Percentiles rank a stretch among this genome's conserved stretches.
Evolutionary conservation across 306 rosid species (phyloP).

Genomic region (Citrullus mucosospermus): DNA sequence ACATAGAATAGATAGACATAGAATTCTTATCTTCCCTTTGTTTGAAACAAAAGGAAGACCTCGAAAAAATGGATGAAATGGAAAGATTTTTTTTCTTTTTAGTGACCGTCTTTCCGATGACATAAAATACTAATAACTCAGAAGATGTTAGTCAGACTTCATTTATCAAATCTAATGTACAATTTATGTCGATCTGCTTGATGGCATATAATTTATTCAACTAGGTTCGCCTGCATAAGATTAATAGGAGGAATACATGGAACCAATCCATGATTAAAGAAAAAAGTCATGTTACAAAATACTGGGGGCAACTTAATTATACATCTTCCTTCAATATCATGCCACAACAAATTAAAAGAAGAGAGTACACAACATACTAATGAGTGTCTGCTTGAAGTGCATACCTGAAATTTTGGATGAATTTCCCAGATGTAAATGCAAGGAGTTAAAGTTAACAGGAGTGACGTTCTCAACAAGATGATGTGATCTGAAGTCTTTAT

Average conservation of each 20-base stretch:
- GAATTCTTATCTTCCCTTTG: background rate
- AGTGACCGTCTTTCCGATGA: background rate
- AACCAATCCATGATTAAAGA: background rate
- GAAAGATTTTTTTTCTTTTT: too few relatives aligned
- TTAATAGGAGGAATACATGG: background rate
- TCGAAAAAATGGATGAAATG: background rate
- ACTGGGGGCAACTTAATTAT: background rate
- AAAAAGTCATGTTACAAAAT: background rate
- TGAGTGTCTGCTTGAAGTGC: constrained; percentile 4
- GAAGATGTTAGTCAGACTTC: background rate
- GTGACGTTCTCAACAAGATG: constrained; percentile 17
- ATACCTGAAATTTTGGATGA: constrained; percentile 34
- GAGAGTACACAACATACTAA: background rate
- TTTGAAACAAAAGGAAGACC: background rate
- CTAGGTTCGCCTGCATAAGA: background rate
- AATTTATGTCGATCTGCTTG: background rate
- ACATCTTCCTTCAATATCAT: background rate
- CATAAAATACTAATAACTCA: background rate
- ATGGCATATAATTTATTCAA: background rate
- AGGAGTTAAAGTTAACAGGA: constrained; percentile 16
- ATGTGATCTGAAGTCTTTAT: constrained; percentile 15
- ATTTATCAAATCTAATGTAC: background rate
- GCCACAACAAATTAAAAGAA: background rate
- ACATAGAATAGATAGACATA: too few relatives aligned
- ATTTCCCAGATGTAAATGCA: constrained; percentile 19